These are phyloP conservation scores for Aspergillus olivimuriae DNA, from an alignment of 495 filamentous ascomycete species.

Conservation along the genomic window DNA sequence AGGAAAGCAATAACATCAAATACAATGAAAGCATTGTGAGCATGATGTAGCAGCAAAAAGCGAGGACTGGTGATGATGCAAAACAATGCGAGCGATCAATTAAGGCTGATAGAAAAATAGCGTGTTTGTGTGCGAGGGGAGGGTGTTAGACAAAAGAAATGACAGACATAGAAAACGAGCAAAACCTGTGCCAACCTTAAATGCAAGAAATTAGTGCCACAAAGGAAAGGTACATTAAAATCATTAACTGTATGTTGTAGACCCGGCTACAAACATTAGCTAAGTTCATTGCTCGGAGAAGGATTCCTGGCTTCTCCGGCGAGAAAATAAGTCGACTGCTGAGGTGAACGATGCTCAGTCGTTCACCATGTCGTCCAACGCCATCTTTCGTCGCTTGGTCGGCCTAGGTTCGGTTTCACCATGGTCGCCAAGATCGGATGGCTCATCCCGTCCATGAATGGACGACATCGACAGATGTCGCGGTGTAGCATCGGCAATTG, in stretches of 20 bases:
- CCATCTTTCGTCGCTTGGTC: slow-evolving; percentile 66
- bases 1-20: too few species aligned
- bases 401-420: slow-evolving; percentile 45
- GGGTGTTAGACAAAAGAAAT: slow-evolving; percentile 1
- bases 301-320: too few species aligned
- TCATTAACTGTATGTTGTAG: slow-evolving; percentile 25
- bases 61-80: too few species aligned
- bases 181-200: slow-evolving; percentile 6
- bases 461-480: slow-evolving; percentile 14
- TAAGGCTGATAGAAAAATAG: not conserved
- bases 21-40: too few species aligned
- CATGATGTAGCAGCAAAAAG: too few species aligned
- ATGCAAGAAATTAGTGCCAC: slow-evolving; percentile 5
- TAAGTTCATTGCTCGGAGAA: not conserved
- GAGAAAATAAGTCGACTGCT: too few species aligned
- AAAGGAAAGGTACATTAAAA: slow-evolving; percentile 18
- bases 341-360: too few species aligned
- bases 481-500: slow-evolving; percentile 16
- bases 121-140: not conserved
- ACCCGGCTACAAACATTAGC: slow-evolving; percentile 27
- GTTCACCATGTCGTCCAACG: slow-evolving; percentile 44
- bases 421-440: slow-evolving; percentile 14
- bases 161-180: slow-evolving; percentile 4
- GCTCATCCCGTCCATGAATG: slow-evolving; percentile 8
- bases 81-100: not conserved